Base-by-base conservation (phyloP, 1,139 yeast genomes). In the Blastobotrys serpentis region DNA sequence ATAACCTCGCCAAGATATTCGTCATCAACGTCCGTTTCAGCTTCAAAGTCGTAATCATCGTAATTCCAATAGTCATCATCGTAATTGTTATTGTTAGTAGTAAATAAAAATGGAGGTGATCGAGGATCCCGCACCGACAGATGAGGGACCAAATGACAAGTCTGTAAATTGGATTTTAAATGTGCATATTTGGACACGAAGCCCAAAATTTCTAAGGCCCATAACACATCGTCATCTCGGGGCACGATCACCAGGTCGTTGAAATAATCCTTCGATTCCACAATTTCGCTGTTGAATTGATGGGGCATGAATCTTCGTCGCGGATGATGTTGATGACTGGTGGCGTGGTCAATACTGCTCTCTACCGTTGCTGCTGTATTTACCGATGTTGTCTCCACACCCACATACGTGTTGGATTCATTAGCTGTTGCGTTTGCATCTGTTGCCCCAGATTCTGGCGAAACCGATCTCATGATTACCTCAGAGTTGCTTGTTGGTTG, bases 191-290 rank as follows among this genome's bases (percentile, higher is more conserved):
- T 92, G 7, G 98, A 88, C 44, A 90, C 86, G 66, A 89, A 92
- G 16, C 98, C 98, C 49, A 92, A 69, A 29, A 92, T 74, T 67
- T 92, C 98, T 48, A 92, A 73, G 4, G 95, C 85, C 96, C 97
- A 89, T 30, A 88, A 82, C 23, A 92, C 86, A 64, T 92, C 98
- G 63, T 90, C 97, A 55, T 87, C 95, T 52, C 88, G 78, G 1
- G 97, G 96, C 8, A 88, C 78, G 14, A 89, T 77, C 19, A 84
- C 82, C 1, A 96, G 95, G 50, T 83, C 79, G 26, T 82, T 45
- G 22, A 16, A 33, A 33, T 33, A 33, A 17, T 14, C 37, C 22
- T 33, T 19, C 38, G 37, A 5, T 33, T 17, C 37, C 16, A 21
- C 16, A 14, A 16, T 17, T 33, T 33, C 37, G 8, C 23, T 36